Conservation (phyloP, 2,329 filamentous ascomycete species). For the Rhinocladiella similis region DNA sequence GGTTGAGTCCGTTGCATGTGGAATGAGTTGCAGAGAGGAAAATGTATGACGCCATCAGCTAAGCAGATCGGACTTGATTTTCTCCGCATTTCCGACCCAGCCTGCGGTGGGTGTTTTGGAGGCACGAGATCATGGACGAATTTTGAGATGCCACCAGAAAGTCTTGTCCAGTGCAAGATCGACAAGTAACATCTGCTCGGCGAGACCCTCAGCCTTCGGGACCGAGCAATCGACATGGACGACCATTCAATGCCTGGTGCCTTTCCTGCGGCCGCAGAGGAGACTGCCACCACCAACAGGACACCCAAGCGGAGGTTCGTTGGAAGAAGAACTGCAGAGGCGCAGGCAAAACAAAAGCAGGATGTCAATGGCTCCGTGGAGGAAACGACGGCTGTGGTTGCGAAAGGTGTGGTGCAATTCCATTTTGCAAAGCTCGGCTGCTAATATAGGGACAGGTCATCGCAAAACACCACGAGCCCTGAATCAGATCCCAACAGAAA, state of each 20-base stretch:
- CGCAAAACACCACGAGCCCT: constrained; percentile 75
- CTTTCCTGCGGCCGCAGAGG: constrained; percentile 19
- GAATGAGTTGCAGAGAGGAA: neutral
- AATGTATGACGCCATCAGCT: neutral
- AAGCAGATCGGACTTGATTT: neutral
- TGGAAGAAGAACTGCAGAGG: constrained; percentile 69
- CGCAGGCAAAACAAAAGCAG: constrained; percentile 56
- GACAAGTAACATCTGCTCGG: neutral
- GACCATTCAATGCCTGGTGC: constrained; percentile 25
- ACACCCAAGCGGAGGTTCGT: constrained; percentile 90
- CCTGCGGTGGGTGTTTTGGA: neutral
- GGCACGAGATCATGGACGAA: neutral
- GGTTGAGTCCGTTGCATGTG: neutral
- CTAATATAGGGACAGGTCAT: constrained; percentile 51
- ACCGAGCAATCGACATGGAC: constrained; percentile 6
- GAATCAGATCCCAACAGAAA: constrained; percentile 86
- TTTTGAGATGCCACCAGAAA: neutral
- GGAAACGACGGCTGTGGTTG: constrained; percentile 53
- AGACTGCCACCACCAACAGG: constrained; percentile 32
- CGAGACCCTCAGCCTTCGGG: neutral
- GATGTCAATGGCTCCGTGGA: constrained; percentile 68
- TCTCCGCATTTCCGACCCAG: neutral
- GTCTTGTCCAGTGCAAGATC: neutral
- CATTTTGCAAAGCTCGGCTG: neutral
- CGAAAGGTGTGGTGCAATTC: constrained; percentile 36